phyloP scores from a whole-genome alignment of 371 early-diverging fungal genomes.

The Coemansia sp. region DNA sequence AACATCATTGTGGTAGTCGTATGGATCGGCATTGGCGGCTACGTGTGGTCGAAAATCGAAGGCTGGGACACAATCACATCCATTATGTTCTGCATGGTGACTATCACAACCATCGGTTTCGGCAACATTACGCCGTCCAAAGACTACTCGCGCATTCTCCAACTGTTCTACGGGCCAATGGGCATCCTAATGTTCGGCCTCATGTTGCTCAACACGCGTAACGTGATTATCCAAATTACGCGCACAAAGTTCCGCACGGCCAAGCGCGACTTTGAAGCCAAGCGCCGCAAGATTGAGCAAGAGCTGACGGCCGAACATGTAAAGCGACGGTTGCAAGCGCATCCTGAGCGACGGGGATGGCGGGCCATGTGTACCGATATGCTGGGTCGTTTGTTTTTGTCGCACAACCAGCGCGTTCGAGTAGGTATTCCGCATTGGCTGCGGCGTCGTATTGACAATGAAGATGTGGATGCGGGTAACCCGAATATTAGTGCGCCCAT shows the following conservation, averaged over 20 bases:
- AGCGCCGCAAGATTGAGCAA: constrained; percentile 36
- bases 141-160: constrained; percentile 35
- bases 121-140: constrained; percentile 48
- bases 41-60: constrained; percentile 49
- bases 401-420: constrained; percentile 26
- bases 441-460: constrained; percentile 13
- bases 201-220: constrained; percentile 51
- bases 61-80: constrained; percentile 43
- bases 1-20: constrained; percentile 47
- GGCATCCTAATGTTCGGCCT: constrained; percentile 53
- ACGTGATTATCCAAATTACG: constrained; percentile 50
- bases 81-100: constrained; percentile 51
- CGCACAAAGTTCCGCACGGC: constrained; percentile 32
- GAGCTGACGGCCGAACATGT: constrained; percentile 33
- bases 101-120: constrained; percentile 53
- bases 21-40: constrained; percentile 52
- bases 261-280: constrained; percentile 34
- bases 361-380: constrained; percentile 17
- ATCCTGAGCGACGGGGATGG: constrained; percentile 27
- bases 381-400: constrained; percentile 24
- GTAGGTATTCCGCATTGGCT: constrained; percentile 43
- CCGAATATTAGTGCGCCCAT: background rate
- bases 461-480: constrained; percentile 18
- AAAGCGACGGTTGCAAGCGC: constrained; percentile 38
- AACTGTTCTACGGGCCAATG: constrained; percentile 45